A percentile compares a stretch with the other conserved stretches of the same genome.
Conservation (phyloP, 192 early-diverging fungal species). For the Linnemannia schmuckeri region DNA sequence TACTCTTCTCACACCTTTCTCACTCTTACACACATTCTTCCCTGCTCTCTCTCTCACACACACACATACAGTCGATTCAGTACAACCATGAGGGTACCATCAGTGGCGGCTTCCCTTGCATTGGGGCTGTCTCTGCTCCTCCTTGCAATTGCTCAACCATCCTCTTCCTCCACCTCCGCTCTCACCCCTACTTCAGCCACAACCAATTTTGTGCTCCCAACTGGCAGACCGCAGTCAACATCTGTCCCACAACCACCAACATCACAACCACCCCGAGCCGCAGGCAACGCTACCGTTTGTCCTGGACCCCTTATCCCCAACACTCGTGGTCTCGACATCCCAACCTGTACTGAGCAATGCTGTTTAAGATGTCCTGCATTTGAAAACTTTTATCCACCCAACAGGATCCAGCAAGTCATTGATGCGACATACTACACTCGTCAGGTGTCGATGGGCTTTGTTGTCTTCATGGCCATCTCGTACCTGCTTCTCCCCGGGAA, state of each 20-base stretch:
- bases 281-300: constrained; percentile 18
- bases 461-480: constrained; percentile 46
- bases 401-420: constrained; percentile 19
- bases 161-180: background rate
- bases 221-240: background rate
- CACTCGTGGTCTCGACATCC: constrained; percentile 19
- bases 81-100: constrained; percentile 11
- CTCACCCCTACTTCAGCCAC: constrained; percentile 9
- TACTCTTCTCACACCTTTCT: background rate
- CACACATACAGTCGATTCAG: background rate
- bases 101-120: background rate
- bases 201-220: constrained; percentile 32
- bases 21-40: background rate
- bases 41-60: background rate
- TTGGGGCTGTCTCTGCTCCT: background rate
- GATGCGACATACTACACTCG: constrained; percentile 20
- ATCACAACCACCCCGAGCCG: background rate
- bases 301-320: constrained; percentile 43
- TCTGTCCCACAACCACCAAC: background rate
- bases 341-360: constrained; percentile 26
- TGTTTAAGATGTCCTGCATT: constrained; percentile 44
- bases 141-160: constrained; percentile 11
- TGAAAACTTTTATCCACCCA: constrained; percentile 35
- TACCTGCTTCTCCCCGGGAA: constrained; percentile 45
- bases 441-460: constrained; percentile 29